Evolutionary conservation across 345 rosid genomes (phyloP).

Genomic region (Dipteronia sinensis): DNA sequence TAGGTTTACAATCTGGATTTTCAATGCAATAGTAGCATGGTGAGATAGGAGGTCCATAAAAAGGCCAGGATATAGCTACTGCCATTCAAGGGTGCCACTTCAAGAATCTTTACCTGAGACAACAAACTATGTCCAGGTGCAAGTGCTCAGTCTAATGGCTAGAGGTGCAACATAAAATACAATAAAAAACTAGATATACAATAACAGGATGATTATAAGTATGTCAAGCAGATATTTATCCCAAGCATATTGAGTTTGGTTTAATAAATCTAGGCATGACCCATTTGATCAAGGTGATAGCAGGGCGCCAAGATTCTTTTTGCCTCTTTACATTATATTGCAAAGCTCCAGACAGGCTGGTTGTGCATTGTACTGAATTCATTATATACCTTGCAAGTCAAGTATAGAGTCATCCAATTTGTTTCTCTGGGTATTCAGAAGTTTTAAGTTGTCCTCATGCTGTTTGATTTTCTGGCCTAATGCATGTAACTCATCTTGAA

Average conservation of each 20-base stretch:
- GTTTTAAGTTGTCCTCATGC: slow-evolving; percentile 58
- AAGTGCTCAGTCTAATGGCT: background rate
- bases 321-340: background rate
- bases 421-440: slow-evolving; percentile 51
- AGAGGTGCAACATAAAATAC: background rate
- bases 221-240: background rate
- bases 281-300: background rate
- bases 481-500: slow-evolving; percentile 63
- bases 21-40: background rate
- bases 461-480: slow-evolving; percentile 68
- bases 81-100: background rate
- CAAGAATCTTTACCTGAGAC: background rate
- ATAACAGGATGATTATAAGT: background rate
- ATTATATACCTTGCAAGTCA: slow-evolving; percentile 60
- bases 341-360: background rate
- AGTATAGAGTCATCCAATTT: slow-evolving; percentile 63
- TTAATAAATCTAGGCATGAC: background rate
- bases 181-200: background rate
- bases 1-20: background rate
- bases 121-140: background rate
- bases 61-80: background rate
- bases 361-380: background rate
- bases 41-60: background rate
- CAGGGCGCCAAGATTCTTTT: background rate
- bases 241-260: background rate